phyloP scores from a whole-genome alignment of 805 yeast genomes.

The Kazachstania kunashirensis region DNA sequence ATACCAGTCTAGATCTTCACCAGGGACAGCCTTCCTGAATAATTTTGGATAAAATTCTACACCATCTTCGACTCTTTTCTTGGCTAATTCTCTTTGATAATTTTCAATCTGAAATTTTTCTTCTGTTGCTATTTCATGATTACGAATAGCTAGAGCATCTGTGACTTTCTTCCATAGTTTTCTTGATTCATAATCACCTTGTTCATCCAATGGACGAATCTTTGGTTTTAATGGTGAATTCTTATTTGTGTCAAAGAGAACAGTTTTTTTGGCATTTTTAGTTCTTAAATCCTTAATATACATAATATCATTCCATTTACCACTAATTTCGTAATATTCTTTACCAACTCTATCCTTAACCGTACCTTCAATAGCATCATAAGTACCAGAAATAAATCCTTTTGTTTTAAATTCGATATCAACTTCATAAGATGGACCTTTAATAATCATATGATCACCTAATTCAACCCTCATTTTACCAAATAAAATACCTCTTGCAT shows the following conservation, averaged over 20 bases:
- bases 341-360: conserved; percentile 49
- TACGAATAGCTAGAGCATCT: conserved; percentile 66
- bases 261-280: conserved; percentile 35
- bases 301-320: conserved; percentile 91
- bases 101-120: conserved; percentile 84
- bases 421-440: conserved; percentile 53
- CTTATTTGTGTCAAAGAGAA: conserved; percentile 52
- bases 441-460: conserved; percentile 83
- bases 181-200: conserved; percentile 73
- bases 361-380: conserved; percentile 77
- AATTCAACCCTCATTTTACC: conserved; percentile 85
- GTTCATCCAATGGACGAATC: conserved; percentile 72
- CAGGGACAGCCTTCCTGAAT: conserved; percentile 42
- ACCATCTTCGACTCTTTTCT: conserved; percentile 66
- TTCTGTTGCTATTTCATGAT: conserved; percentile 77
- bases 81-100: conserved; percentile 67
- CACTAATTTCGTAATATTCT: conserved; percentile 55
- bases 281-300: conserved; percentile 44
- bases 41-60: conserved; percentile 72
- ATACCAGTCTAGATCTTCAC: conserved; percentile 49
- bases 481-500: conserved; percentile 85
- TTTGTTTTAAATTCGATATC: conserved; percentile 91
- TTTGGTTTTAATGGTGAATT: conserved; percentile 49
- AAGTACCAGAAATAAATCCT: conserved; percentile 87
- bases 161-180: conserved; percentile 76